phyloP scores from a whole-genome alignment of 345 rosid genomes.

The Heritiera littoralis region DNA sequence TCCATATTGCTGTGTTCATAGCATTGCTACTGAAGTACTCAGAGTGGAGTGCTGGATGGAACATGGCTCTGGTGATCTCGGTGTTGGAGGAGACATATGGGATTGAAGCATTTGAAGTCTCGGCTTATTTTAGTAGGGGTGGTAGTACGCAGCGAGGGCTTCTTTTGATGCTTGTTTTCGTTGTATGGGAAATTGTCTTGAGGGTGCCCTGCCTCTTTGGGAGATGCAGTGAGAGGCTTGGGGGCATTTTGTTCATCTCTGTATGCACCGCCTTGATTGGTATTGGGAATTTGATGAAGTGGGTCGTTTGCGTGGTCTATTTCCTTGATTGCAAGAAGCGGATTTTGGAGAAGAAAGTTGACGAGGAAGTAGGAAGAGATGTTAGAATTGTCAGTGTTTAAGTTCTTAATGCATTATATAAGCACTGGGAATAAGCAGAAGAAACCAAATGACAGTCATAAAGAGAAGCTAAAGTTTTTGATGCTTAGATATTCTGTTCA shows the following conservation, averaged over 20 bases:
- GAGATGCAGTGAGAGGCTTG: constrained; percentile 25
- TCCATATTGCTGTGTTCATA: constrained; percentile 29
- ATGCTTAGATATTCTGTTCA: too few species aligned
- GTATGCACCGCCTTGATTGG: constrained; percentile 25
- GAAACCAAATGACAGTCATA: background rate
- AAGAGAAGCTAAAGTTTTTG: background rate
- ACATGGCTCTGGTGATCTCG: constrained; percentile 43
- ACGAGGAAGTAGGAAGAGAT: constrained; percentile 33
- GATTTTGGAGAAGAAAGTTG: constrained; percentile 33
- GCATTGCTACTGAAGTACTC: constrained; percentile 34
- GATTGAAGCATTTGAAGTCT: constrained; percentile 32
- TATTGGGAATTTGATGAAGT: constrained; percentile 42
- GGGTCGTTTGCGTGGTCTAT: constrained; percentile 45
- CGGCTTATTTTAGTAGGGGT: constrained; percentile 34
- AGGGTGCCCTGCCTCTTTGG: constrained; percentile 36
- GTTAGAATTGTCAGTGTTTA: background rate
- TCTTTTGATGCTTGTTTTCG: constrained; percentile 36
- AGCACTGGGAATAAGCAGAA: background rate
- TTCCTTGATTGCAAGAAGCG: constrained; percentile 38
- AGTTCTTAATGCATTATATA: background rate
- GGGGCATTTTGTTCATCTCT: constrained; percentile 26
- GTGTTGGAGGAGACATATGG: constrained; percentile 37
- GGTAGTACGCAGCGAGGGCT: constrained; percentile 31
- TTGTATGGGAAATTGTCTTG: constrained; percentile 24
- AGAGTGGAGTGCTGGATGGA: constrained; percentile 52